Base-by-base conservation (phyloP, 805 yeast species). In the Tetrapisispora arboricola region DNA sequence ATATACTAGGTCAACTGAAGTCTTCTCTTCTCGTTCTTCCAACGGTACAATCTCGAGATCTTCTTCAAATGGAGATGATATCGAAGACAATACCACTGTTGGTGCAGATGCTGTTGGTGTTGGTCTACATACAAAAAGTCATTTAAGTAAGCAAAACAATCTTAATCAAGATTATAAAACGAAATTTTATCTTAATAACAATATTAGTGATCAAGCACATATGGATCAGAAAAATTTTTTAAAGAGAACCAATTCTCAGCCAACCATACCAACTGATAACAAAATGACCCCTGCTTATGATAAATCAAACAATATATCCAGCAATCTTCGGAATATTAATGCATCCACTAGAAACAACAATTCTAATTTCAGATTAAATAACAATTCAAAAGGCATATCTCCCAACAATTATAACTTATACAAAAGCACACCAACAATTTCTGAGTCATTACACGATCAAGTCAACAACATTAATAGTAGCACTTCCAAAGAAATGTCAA, bases 21-120 rank as follows among this genome's bases (percentile, higher is more conserved):
- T 57, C 5, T 57, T 57, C 30, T 55, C 60, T 11, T 52, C 60
- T 1, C 51, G 51, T 19, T 52, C 61, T 1, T 45, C 38, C 25
- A 48, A 58, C 8, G 60, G 54, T 22, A 42, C 48, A 13, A 47
- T 49, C 33, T 53, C 60, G 1, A 49, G 55, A 17, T 43, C 48
- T 20, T 57, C 62, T 1, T 56, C 61, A 16, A 49, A 55, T 41
- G 61, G 50, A 12, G 49, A 49, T 21, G 53, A 42, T 21, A 42
- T 33, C 4, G 46, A 32, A n/a, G 24, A 20, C 15, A 12, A 19
- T 22, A 20, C 9, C 16, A 19, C 29, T 13, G 35, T 25, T 20
- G 27, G 15, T 21, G 27, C 8, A 6, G 37, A 26, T 32, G 26
- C 17, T 5, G 13, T 4, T 25, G 27, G 27, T 25, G 13, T 25